Conservation (phyloP, 2,329 filamentous ascomycete genomes). For the Cercospora nicotianae region DNA sequence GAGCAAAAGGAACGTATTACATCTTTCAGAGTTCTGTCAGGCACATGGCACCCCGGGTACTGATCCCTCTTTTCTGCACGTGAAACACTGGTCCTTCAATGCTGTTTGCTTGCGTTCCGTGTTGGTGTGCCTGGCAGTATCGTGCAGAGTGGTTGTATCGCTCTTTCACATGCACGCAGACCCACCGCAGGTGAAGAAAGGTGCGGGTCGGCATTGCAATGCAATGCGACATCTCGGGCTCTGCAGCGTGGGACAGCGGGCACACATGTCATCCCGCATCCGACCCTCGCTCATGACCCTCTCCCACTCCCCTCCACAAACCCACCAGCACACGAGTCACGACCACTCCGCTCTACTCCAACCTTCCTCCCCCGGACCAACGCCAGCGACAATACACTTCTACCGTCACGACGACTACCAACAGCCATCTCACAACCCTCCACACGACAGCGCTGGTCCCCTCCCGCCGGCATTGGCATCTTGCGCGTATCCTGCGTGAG, state of each 20-base stretch:
- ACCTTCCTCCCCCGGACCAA: too few species aligned
- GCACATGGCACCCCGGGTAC: neutral
- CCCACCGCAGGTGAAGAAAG: neutral
- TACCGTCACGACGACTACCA: neutral
- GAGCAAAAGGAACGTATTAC: neutral
- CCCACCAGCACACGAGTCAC: neutral
- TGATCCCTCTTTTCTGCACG: neutral
- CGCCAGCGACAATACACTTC: neutral
- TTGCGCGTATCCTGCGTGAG: neutral
- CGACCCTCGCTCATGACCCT: neutral
- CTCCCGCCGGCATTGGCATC: neutral
- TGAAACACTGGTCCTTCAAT: neutral
- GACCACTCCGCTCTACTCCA: neutral
- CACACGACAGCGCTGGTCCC: neutral
- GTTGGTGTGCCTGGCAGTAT: neutral
- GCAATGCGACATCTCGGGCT: neutral
- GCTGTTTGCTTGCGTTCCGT: neutral
- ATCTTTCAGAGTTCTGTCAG: conserved; percentile 1
- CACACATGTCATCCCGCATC: neutral
- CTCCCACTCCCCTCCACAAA: neutral
- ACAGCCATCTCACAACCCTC: neutral
- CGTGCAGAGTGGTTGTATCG: neutral
- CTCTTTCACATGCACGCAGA: neutral
- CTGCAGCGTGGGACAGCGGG: neutral
- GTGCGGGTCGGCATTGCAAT: neutral